These are phyloP conservation scores for Deinandra increscens DNA, from an alignment of 129 eudicot genomes.

Conservation along the genomic window DNA sequence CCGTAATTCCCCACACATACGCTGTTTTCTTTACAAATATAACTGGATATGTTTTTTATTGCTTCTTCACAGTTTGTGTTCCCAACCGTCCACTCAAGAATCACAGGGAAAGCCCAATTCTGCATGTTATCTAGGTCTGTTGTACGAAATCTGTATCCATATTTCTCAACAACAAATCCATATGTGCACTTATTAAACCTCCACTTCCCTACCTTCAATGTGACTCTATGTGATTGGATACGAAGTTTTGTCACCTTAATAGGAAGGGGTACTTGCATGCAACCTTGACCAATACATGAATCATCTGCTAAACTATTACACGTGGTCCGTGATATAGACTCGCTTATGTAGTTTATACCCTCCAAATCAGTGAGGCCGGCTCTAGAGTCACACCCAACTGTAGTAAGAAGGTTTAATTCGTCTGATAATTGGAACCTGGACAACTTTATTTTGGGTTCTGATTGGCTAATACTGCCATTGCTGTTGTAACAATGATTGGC, in stretches of 20 bases:
- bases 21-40: constrained; percentile 27
- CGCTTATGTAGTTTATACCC: neutral
- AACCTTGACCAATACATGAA: constrained; percentile 27
- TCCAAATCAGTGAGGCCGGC: neutral
- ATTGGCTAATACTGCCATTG: neutral
- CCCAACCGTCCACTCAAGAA: constrained; percentile 21
- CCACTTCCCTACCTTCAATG: neutral
- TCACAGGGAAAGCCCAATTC: constrained; percentile 20
- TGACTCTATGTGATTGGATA: neutral
- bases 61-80: constrained; percentile 11
- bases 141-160: neutral
- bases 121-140: neutral
- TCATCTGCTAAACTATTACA: neutral
- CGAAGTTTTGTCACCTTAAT: neutral
- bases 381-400: constrained; percentile 22
- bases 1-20: too few species aligned
- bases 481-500: constrained; percentile 28
- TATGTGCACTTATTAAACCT: constrained; percentile 1
- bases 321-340: neutral
- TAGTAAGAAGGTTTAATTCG: constrained; percentile 5
- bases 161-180: neutral
- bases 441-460: constrained; percentile 2
- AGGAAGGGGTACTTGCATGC: constrained; percentile 25
- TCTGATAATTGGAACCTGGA: constrained; percentile 20
- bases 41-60: neutral